These are phyloP conservation scores for Agapanthus africanus DNA, from an alignment of 106 monocot genomes.

Conservation along the genomic window DNA sequence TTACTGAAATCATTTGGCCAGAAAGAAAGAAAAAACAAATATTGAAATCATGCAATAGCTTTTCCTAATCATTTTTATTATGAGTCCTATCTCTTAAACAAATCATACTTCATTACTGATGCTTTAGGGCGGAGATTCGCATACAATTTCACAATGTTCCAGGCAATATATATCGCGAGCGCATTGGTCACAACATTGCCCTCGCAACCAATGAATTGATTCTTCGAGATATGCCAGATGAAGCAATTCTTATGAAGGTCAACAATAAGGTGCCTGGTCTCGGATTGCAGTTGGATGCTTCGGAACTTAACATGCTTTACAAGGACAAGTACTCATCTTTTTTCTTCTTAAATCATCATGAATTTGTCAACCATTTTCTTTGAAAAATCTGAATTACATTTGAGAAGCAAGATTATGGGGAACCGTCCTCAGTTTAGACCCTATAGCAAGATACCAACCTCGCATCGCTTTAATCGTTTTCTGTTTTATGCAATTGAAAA, in stretches of 20 bases:
- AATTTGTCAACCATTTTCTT: not conserved
- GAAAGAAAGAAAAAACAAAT: too few species aligned
- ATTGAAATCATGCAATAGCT: not conserved
- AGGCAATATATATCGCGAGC: conserved; percentile 69
- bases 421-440: not conserved
- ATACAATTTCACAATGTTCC: conserved; percentile 88
- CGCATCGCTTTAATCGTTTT: too few species aligned
- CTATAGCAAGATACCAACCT: too few species aligned
- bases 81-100: not conserved
- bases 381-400: not conserved
- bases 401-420: not conserved
- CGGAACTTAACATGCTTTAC: conserved; percentile 82
- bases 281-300: conserved; percentile 75
- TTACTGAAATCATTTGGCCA: too few species aligned
- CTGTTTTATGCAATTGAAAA: too few species aligned
- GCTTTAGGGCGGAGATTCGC: conserved; percentile 73
- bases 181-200: conserved; percentile 64
- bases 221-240: conserved; percentile 62
- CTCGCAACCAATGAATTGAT: conserved; percentile 74
- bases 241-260: conserved; percentile 72
- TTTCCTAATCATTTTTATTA: not conserved
- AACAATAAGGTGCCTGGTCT: conserved; percentile 90
- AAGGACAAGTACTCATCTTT: conserved; percentile 53
- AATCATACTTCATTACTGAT: not conserved
- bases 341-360: not conserved